Conservation (phyloP, 163 green algal species). For the Chlorella variabilis region DNA sequence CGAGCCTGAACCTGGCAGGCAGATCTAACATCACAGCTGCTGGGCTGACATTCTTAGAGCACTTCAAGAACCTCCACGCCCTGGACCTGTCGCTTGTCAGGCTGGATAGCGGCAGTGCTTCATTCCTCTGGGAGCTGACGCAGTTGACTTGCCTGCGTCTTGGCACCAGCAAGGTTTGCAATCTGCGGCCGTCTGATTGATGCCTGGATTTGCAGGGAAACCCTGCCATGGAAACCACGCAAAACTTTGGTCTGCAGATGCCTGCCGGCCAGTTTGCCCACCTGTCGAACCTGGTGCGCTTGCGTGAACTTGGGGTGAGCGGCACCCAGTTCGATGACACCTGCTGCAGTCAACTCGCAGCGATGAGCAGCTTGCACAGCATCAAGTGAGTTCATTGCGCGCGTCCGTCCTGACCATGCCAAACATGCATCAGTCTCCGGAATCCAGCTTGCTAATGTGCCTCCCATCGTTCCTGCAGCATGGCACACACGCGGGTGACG, state of each 20-base stretch:
- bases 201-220: too few relatives aligned
- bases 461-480: background rate
- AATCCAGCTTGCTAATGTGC: too few relatives aligned
- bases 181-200: too few relatives aligned
- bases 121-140: slow-evolving; percentile 5
- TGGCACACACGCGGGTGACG: background rate
- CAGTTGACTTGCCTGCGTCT: slow-evolving; percentile 3
- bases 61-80: background rate
- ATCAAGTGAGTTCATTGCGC: slow-evolving; percentile 5
- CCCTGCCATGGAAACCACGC: too few relatives aligned
- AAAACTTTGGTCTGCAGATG: slow-evolving; percentile 12
- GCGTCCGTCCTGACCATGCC: too few relatives aligned
- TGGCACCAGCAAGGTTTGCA: background rate
- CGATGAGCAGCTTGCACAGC: background rate
- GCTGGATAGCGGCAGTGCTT: background rate
- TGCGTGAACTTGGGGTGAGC: slow-evolving; percentile 5
- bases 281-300: background rate
- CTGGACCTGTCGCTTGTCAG: slow-evolving; percentile 3
- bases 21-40: background rate
- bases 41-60: background rate
- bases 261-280: background rate
- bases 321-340: slow-evolving; percentile 17
- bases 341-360: background rate
- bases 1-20: slow-evolving; percentile 6
- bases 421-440: too few relatives aligned